These are phyloP conservation scores for Tubosaeta sp. DNA, from an alignment of 768 basidiomycete species.

Conservation along the genomic window DNA sequence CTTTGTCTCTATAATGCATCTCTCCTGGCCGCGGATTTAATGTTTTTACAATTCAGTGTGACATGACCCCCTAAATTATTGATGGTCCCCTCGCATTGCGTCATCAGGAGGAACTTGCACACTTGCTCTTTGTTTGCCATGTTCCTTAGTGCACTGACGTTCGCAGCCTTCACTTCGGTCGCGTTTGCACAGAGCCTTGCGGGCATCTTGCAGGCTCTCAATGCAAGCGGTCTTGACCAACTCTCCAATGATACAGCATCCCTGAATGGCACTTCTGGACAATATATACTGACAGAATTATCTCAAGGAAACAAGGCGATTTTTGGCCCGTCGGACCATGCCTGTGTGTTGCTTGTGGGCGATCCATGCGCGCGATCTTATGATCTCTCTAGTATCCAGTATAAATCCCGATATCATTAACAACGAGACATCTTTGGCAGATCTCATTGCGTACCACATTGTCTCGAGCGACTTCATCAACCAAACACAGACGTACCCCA, in stretches of 20 bases:
- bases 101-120: constrained; percentile 12
- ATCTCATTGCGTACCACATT: constrained; percentile 55
- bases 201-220: constrained; percentile 37
- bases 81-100: constrained; percentile 26
- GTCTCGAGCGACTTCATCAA: constrained; percentile 48
- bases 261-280: constrained; percentile 46
- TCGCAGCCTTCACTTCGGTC: constrained; percentile 22
- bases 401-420: constrained; percentile 11
- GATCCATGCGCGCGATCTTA: neutral
- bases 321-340: constrained; percentile 55
- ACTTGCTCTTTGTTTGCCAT: constrained; percentile 10
- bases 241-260: constrained; percentile 37
- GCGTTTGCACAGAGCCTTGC: constrained; percentile 33
- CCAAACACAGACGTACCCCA: constrained; percentile 44
- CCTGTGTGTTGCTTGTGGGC: constrained; percentile 38
- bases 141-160: constrained; percentile 6
- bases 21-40: neutral
- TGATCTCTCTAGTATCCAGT: constrained; percentile 3
- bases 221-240: constrained; percentile 36
- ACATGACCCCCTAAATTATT: neutral
- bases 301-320: constrained; percentile 44
- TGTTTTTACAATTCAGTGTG: neutral
- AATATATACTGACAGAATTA: constrained; percentile 40
- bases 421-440: constrained; percentile 37
- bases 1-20: too few relatives aligned